Conservation (phyloP, 106 monocot genomes). For the Allium sativum region DNA sequence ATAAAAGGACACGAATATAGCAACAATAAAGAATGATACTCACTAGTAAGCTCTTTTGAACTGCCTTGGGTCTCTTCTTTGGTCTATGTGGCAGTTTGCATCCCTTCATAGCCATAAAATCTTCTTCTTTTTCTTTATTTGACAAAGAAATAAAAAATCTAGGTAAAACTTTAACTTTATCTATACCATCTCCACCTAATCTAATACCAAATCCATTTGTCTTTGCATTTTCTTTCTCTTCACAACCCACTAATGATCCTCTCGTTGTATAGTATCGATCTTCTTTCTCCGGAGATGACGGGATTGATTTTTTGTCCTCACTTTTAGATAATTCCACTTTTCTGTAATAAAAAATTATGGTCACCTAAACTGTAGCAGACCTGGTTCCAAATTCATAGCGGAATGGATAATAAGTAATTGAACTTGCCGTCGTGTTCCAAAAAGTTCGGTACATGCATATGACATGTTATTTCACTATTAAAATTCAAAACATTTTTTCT, state of each 20-base stretch:
- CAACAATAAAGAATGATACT: slow-evolving; percentile 1
- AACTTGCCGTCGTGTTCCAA: too few relatives aligned
- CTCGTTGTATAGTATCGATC: slow-evolving; percentile 82
- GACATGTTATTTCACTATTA: too few relatives aligned
- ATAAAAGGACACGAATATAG: too few relatives aligned
- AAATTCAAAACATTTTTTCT: too few relatives aligned
- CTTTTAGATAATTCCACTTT: slow-evolving; percentile 40
- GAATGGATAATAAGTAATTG: too few relatives aligned
- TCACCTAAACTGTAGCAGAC: too few relatives aligned
- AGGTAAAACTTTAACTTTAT: slow-evolving; percentile 28
- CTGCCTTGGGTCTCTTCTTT: slow-evolving; percentile 80
- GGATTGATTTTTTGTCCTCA: slow-evolving; percentile 34
- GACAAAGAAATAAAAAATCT: slow-evolving; percentile 87
- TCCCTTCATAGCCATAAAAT: slow-evolving; percentile 95
- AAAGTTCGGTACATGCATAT: too few relatives aligned
- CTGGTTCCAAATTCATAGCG: too few relatives aligned
- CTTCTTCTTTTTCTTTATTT: slow-evolving; percentile 98
- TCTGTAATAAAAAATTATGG: slow-evolving; percentile 16
- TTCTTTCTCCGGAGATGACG: slow-evolving; percentile 78
- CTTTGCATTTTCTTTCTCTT: slow-evolving; percentile 16
- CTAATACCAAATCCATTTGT: slow-evolving; percentile 9
- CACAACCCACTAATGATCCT: slow-evolving; percentile 33
- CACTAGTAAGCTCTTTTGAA: slow-evolving; percentile 77
- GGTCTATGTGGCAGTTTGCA: slow-evolving; percentile 96
- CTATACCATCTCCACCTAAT: slow-evolving; percentile 38